A percentile compares a stretch with the other conserved stretches of the same genome.
phyloP scores from a whole-genome alignment of 306 rosid species.

The Malus orientalis region DNA sequence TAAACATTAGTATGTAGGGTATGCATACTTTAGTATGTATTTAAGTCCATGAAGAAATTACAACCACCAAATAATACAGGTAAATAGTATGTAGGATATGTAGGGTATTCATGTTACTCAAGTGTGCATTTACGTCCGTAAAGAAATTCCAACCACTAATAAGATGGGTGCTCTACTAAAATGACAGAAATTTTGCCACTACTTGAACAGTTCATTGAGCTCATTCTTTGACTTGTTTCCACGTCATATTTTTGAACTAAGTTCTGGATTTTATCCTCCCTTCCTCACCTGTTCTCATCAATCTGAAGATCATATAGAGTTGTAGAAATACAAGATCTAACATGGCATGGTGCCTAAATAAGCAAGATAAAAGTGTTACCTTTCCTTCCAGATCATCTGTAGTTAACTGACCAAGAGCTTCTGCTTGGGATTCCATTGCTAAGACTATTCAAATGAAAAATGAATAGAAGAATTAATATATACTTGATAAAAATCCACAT shows the following conservation, averaged over 20 bases:
- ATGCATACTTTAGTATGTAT: neutral
- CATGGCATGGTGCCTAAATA: neutral
- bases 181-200: neutral
- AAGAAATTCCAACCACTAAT: neutral
- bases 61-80: neutral
- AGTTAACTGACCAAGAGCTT: constrained; percentile 93
- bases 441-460: constrained; percentile 42
- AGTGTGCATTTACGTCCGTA: neutral
- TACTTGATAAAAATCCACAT: neutral
- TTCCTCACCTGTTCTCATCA: neutral
- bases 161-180: neutral
- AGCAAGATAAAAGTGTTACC: constrained; percentile 29
- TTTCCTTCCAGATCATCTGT: constrained; percentile 87
- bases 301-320: neutral
- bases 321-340: neutral
- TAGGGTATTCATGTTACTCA: neutral
- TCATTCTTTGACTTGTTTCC: neutral
- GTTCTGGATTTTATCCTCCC: neutral
- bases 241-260: neutral
- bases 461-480: constrained; percentile 10
- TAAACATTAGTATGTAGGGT: neutral
- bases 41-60: neutral
- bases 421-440: constrained; percentile 96
- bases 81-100: neutral
- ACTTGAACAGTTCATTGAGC: neutral